Conservation (phyloP, 768 basidiomycete genomes). For the Rhodocollybia butyracea region DNA sequence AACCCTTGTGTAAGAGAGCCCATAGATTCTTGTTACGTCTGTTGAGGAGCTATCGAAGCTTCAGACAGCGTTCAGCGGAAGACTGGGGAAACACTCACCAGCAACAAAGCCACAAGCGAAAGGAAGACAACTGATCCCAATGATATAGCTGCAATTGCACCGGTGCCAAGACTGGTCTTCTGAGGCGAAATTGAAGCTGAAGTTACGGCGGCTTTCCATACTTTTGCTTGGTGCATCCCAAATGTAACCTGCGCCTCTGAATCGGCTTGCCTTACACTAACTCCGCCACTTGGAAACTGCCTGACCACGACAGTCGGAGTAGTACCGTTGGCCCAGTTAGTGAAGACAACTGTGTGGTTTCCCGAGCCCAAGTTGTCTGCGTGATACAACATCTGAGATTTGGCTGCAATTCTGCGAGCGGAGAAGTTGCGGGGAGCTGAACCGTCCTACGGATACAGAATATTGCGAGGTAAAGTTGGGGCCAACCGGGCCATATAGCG, state of each 20-base stretch:
- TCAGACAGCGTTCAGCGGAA: background rate
- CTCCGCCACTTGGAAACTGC: no score
- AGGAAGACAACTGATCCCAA: slow-evolving; percentile 12
- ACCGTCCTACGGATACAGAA: slow-evolving; percentile 21
- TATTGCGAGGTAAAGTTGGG: slow-evolving; percentile 18
- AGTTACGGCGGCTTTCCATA: slow-evolving; percentile 1
- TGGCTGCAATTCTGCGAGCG: slow-evolving; percentile 13
- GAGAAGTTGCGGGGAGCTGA: slow-evolving; percentile 12
- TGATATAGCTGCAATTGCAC: slow-evolving; percentile 15
- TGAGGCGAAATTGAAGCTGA: background rate
- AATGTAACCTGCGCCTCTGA: slow-evolving; percentile 11
- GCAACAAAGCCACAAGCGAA: slow-evolving; percentile 14
- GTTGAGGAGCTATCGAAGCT: slow-evolving; percentile 14
- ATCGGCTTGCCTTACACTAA: background rate
- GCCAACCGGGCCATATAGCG: slow-evolving; percentile 33
- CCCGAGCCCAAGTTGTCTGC: slow-evolving; percentile 21
- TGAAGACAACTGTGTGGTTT: slow-evolving; percentile 27
- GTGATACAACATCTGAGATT: slow-evolving; percentile 16
- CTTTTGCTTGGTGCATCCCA: slow-evolving; percentile 30
- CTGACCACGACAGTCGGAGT: background rate
- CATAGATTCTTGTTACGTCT: slow-evolving; percentile 23
- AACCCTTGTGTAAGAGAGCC: slow-evolving; percentile 21
- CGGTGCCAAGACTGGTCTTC: background rate
- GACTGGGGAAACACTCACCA: slow-evolving; percentile 14
- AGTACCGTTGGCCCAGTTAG: slow-evolving; percentile 21